Conservation (phyloP, 768 basidiomycete genomes). For the Tylopilus sp. region DNA sequence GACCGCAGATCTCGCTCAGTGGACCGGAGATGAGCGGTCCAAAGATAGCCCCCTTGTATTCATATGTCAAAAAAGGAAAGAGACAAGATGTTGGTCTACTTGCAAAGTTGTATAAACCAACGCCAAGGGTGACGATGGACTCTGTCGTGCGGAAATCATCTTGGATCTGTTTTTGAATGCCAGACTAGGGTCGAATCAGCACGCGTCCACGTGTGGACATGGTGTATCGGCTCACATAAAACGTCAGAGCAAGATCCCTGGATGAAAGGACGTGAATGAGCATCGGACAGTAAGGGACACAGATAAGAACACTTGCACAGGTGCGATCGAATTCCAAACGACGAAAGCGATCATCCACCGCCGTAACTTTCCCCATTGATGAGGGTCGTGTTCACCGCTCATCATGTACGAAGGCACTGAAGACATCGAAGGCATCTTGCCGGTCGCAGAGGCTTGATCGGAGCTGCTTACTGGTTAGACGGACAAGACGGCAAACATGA, state of each 20-base stretch:
- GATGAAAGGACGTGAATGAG: background rate
- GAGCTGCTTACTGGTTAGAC: background rate
- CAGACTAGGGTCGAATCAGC: constrained; percentile 20
- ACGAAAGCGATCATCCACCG: constrained; percentile 28
- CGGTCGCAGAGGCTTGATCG: background rate
- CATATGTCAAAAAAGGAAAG: background rate
- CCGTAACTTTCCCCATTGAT: constrained; percentile 26
- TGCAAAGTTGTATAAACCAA: constrained; percentile 27
- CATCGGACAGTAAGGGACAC: background rate
- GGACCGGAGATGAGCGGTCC: constrained; percentile 26
- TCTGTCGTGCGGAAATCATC: constrained; percentile 17
- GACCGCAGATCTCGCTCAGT: constrained; percentile 25
- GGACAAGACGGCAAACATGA: background rate
- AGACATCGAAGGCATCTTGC: constrained; percentile 26
- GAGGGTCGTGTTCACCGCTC: constrained; percentile 24
- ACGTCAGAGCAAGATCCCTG: constrained; percentile 26
- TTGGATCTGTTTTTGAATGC: constrained; percentile 27
- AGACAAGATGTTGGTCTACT: constrained; percentile 1
- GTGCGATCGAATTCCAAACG: constrained; percentile 29
- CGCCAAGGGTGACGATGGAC: constrained; percentile 24
- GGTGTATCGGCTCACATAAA: constrained; percentile 20
- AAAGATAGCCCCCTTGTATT: constrained; percentile 22
- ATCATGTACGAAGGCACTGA: constrained; percentile 13
- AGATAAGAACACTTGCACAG: constrained; percentile 19
- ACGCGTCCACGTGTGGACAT: background rate